phyloP scores from a whole-genome alignment of 1,139 yeast species.

The Sugiyamaella sp. region DNA sequence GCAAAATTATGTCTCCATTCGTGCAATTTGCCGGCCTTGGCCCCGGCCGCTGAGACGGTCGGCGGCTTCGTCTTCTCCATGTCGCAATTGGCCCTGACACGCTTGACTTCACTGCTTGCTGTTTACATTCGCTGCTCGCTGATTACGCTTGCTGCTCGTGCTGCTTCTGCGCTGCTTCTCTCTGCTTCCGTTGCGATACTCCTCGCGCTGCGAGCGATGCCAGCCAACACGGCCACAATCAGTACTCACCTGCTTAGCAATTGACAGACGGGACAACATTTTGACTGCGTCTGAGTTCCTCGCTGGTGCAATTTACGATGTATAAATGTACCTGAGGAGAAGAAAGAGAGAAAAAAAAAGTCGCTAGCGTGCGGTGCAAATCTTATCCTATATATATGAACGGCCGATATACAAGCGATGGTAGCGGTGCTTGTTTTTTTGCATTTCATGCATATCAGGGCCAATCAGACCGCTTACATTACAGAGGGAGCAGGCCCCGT shows the following conservation, averaged over 20 bases:
- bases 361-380: not conserved
- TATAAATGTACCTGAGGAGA: conserved; percentile 7
- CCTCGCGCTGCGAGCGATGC: too few species aligned
- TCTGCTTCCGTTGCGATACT: too few species aligned
- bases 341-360: conserved; percentile 13
- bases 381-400: conserved; percentile 15
- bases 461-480: conserved; percentile 16
- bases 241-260: conserved; percentile 27
- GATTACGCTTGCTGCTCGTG: too few species aligned
- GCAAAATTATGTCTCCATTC: not conserved
- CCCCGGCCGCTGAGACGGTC: not conserved
- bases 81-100: too few species aligned
- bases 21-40: not conserved
- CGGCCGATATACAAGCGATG: not conserved
- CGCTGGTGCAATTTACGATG: conserved; percentile 8
- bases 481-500: conserved; percentile 1
- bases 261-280: conserved; percentile 29
- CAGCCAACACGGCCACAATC: too few species aligned
- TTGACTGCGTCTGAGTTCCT: conserved; percentile 13
- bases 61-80: too few species aligned
- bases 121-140: too few species aligned
- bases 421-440: conserved; percentile 1
- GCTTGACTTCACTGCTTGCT: too few species aligned
- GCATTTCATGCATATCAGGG: not conserved
- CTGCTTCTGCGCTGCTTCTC: too few species aligned